phyloP scores from a whole-genome alignment of 129 eudicot genomes.

The Artemisia tridentata region DNA sequence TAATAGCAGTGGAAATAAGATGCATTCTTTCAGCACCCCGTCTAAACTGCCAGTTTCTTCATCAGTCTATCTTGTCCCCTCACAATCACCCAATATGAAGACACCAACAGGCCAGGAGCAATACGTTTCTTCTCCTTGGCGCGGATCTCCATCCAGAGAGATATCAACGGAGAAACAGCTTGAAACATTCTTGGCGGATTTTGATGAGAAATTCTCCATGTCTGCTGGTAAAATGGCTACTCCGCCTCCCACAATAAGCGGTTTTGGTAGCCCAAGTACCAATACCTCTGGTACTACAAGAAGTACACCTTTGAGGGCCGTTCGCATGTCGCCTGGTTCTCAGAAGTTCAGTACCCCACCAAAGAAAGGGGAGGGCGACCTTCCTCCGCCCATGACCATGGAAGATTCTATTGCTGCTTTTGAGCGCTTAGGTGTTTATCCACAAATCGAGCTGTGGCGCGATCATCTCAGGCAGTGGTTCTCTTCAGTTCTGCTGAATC shows the following conservation, averaged over 20 bases:
- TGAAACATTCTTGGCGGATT: conserved; percentile 76
- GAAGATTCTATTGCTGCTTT: conserved; percentile 83
- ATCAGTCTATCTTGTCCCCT: conserved; percentile 59
- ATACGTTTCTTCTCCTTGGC: conserved; percentile 72
- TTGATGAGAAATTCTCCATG: conserved; percentile 72
- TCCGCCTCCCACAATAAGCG: conserved; percentile 72
- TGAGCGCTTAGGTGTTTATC: conserved; percentile 72
- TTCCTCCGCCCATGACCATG: conserved; percentile 96
- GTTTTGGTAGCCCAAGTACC: conserved; percentile 71
- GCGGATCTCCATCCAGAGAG: conserved; percentile 60
- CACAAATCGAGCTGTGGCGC: conserved; percentile 94
- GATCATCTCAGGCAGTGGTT: conserved; percentile 96
- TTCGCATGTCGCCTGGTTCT: conserved; percentile 94
- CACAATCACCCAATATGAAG: conserved; percentile 53
- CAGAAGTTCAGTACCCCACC: conserved; percentile 93
- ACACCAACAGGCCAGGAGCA: conserved; percentile 59
- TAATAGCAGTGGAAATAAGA: conserved; percentile 44
- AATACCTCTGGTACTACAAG: conserved; percentile 75
- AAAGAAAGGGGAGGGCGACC: conserved; percentile 86
- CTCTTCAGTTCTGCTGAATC: conserved; percentile 70
- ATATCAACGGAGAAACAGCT: conserved; percentile 74
- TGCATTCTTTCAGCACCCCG: conserved; percentile 53
- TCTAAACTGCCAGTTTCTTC: conserved; percentile 76
- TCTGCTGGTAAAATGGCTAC: conserved; percentile 81
- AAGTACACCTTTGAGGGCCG: conserved; percentile 94